Percentiles rank a stretch among this genome's conserved stretches.
Evolutionary conservation across 1,139 yeast species (phyloP).

Genomic region (Debaryomycetaceae sp.): DNA sequence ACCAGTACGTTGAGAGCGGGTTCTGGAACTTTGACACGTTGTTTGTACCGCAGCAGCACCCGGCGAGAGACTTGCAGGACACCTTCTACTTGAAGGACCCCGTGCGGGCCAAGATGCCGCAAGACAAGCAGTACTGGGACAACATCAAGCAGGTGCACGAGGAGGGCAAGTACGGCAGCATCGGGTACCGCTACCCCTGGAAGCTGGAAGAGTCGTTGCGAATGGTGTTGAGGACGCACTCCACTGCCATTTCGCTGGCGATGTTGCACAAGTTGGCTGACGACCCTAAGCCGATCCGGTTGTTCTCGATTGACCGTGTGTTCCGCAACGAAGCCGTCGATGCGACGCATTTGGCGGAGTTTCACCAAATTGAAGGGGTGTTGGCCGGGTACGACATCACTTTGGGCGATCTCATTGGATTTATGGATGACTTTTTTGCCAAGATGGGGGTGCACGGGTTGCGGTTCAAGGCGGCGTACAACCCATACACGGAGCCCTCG

Average conservation of each 20-base stretch:
- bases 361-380: conserved; percentile 99
- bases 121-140: conserved; percentile 71
- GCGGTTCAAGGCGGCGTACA: conserved; percentile 97
- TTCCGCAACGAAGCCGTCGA: conserved; percentile 99
- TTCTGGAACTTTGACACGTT: conserved; percentile 98
- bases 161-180: conserved; percentile 86
- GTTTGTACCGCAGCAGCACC: conserved; percentile 98
- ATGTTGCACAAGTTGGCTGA: conserved; percentile 85
- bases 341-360: conserved; percentile 99
- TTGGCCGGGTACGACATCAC: conserved; percentile 95
- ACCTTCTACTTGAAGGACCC: conserved; percentile 97
- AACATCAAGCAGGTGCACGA: conserved; percentile 82
- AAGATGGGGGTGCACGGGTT: conserved; percentile 96
- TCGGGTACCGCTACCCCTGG: conserved; percentile 99
- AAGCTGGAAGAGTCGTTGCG: conserved; percentile 82
- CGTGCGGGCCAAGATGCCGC: conserved; percentile 68
- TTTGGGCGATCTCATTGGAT: conserved; percentile 93
- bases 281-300: conserved; percentile 86
- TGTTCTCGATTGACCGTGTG: conserved; percentile 95
- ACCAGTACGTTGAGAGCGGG: conserved; percentile 95
- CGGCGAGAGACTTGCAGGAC: conserved; percentile 98
- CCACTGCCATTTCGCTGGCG: conserved; percentile 88
- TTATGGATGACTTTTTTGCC: conserved; percentile 95
- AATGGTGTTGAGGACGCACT: conserved; percentile 94
- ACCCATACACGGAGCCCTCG: conserved; percentile 98